Percentiles rank a stretch among this genome's conserved stretches.
Evolutionary conservation across 768 basidiomycete species (phyloP).

Genomic region (Pleurotus tuoliensis): DNA sequence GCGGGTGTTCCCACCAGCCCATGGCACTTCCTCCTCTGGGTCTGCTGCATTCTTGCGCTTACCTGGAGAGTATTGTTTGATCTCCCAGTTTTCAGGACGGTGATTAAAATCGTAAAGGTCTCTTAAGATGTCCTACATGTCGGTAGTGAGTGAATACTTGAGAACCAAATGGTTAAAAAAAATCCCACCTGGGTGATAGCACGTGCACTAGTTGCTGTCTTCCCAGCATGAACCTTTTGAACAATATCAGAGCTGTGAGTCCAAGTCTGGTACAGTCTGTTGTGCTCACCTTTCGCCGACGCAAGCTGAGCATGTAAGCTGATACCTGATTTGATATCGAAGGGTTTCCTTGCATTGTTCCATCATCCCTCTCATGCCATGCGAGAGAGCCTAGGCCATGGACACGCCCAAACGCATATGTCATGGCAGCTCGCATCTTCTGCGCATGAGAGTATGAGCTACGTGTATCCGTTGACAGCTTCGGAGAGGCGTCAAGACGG

Average conservation of each 20-base stretch:
- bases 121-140: neutral
- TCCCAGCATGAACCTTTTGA: neutral
- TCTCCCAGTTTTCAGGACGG: neutral
- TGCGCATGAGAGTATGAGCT: conserved; percentile 18
- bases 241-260: too few relatives aligned
- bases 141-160: too few relatives aligned
- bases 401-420: conserved; percentile 18
- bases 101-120: neutral
- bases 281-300: conserved; percentile 18
- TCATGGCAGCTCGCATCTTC: conserved; percentile 20
- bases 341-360: conserved; percentile 24
- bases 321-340: conserved; percentile 22
- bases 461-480: conserved; percentile 4
- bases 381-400: conserved; percentile 19
- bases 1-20: conserved; percentile 25
- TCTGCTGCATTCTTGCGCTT: conserved; percentile 8
- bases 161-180: too few relatives aligned
- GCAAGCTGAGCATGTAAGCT: conserved; percentile 23
- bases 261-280: neutral
- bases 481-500: conserved; percentile 16
- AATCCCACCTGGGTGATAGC: neutral
- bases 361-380: conserved; percentile 25
- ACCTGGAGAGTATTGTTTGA: conserved; percentile 13
- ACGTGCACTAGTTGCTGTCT: neutral
- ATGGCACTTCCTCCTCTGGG: conserved; percentile 11